Percentiles rank a stretch among this genome's conserved stretches.
These are phyloP conservation scores for Venturia asperata DNA, from an alignment of 2,329 filamentous ascomycete genomes.

Conservation along the genomic window DNA sequence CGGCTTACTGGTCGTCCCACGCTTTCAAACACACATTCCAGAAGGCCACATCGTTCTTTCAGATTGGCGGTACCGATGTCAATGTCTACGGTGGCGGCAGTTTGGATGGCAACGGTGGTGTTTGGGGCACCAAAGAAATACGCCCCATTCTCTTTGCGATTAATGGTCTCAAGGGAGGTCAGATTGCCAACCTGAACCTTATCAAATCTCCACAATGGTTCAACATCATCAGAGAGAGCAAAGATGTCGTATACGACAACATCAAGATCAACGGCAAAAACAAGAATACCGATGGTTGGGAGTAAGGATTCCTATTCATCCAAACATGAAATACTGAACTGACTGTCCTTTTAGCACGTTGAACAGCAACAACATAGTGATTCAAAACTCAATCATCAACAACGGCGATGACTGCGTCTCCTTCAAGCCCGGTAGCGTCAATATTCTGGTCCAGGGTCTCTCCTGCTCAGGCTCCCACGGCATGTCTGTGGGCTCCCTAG, in stretches of 20 bases:
- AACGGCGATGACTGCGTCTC: constrained; percentile 67
- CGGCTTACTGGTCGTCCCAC: constrained; percentile 60
- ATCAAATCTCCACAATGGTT: constrained; percentile 57
- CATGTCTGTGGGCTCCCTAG: constrained; percentile 60
- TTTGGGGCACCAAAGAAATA: constrained; percentile 53
- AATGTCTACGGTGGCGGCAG: constrained; percentile 61
- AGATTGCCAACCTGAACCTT: constrained; percentile 54
- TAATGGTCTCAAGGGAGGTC: constrained; percentile 51
- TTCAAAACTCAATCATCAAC: constrained; percentile 58
- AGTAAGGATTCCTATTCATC: not conserved
- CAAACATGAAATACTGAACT: not conserved
- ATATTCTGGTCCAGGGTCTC: constrained; percentile 58
- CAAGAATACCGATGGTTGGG: constrained; percentile 18
- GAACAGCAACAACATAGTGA: constrained; percentile 54
- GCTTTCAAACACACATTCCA: constrained; percentile 59
- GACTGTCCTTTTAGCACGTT: constrained; percentile 39
- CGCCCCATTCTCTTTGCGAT: constrained; percentile 53
- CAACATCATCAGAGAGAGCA: constrained; percentile 59
- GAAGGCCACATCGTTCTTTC: constrained; percentile 60
- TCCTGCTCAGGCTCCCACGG: constrained; percentile 60
- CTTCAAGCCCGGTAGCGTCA: constrained; percentile 64
- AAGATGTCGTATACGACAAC: constrained; percentile 54
- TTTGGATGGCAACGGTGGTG: constrained; percentile 57
- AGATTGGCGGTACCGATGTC: constrained; percentile 58
- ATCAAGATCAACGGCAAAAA: constrained; percentile 13